Conservation (phyloP, 2,329 filamentous ascomycete species). For the Venturia effusa region DNA sequence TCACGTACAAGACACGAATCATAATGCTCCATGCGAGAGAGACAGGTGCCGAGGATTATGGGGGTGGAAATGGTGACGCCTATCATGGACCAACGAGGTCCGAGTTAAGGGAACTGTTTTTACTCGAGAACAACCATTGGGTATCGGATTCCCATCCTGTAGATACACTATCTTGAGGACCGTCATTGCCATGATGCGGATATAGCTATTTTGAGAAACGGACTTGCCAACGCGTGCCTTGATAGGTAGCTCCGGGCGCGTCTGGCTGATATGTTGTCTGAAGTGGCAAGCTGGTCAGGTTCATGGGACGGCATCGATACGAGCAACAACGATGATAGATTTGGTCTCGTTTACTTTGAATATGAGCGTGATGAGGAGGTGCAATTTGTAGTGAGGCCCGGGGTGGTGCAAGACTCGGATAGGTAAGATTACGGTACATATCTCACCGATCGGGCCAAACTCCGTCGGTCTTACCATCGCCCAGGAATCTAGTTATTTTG, state of each 20-base stretch:
- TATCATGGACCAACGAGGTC: slow-evolving; percentile 15
- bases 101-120: background rate
- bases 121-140: background rate
- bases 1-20: slow-evolving; percentile 25
- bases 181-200: background rate
- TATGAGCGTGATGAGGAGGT: too few species aligned
- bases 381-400: too few species aligned
- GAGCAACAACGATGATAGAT: background rate
- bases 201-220: background rate
- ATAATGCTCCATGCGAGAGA: slow-evolving; percentile 26
- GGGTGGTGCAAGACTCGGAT: too few species aligned
- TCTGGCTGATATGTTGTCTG: background rate
- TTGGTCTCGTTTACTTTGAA: background rate
- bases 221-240: background rate
- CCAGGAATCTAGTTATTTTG: too few species aligned
- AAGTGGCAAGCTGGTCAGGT: background rate
- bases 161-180: background rate
- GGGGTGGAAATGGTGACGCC: slow-evolving; percentile 22
- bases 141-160: background rate
- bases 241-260: background rate
- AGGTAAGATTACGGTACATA: too few species aligned
- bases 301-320: background rate
- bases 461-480: too few species aligned
- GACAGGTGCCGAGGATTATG: slow-evolving; percentile 21
- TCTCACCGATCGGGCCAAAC: background rate